These are phyloP conservation scores for Leptographium lundbergii DNA, from an alignment of 2,329 filamentous ascomycete species.

Conservation along the genomic window DNA sequence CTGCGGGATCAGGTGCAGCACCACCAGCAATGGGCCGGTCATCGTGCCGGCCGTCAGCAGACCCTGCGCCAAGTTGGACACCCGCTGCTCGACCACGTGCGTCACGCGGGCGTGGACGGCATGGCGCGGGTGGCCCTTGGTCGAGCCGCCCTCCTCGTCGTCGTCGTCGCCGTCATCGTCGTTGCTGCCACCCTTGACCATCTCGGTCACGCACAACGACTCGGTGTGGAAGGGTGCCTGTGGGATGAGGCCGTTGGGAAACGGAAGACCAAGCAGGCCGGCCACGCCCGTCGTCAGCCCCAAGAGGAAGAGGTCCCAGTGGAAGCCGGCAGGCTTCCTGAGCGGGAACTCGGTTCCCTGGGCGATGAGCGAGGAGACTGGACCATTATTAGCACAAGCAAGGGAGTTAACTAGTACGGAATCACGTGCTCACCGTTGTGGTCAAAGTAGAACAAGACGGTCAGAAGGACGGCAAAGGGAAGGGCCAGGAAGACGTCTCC, in stretches of 20 bases:
- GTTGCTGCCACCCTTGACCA: conserved; percentile 25
- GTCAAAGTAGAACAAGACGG: conserved; percentile 80
- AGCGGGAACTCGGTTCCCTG: conserved; percentile 76
- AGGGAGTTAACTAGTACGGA: background rate
- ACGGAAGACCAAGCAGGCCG: conserved; percentile 64
- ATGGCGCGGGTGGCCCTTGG: conserved; percentile 35
- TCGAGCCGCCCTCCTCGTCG: conserved; percentile 17
- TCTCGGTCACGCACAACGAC: conserved; percentile 59
- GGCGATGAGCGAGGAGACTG: conserved; percentile 70
- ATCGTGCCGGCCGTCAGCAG: conserved; percentile 69
- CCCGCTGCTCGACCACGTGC: conserved; percentile 65
- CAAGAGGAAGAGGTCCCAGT: conserved; percentile 75
- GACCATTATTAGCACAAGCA: background rate
- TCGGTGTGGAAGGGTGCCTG: conserved; percentile 75
- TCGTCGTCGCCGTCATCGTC: conserved; percentile 14
- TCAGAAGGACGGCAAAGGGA: conserved; percentile 75
- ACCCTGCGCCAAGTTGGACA: conserved; percentile 67
- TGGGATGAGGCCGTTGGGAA: conserved; percentile 72
- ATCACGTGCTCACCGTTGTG: conserved; percentile 53
- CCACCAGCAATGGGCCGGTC: conserved; percentile 59
- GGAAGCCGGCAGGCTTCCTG: conserved; percentile 69
- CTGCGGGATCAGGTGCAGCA: conserved; percentile 67
- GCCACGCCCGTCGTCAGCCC: conserved; percentile 66
- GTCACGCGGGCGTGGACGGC: conserved; percentile 32
- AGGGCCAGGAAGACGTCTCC: conserved; percentile 70